phyloP scores from a whole-genome alignment of 208 protist genomes.

The Wallacemonas sp. region DNA sequence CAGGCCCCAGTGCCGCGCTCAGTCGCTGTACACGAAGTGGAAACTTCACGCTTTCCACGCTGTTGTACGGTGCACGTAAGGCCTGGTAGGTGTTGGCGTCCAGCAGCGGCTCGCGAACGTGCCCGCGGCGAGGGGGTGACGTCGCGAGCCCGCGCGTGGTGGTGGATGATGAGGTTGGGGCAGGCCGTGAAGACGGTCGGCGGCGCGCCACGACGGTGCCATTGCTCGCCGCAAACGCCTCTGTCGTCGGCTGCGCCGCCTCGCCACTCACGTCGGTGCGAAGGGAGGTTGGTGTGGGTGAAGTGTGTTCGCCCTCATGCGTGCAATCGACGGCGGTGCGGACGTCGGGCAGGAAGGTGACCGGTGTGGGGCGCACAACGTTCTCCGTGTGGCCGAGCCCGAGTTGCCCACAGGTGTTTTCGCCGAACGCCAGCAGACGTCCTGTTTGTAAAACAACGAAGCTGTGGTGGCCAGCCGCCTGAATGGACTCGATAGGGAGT shows the following conservation, averaged over 20 bases:
- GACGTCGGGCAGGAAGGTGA: constrained; percentile 13
- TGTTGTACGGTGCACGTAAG: constrained; percentile 62
- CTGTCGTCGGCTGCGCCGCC: too few relatives aligned
- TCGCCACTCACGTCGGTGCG: not conserved
- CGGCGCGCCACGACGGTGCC: not conserved
- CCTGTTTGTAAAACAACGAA: constrained; percentile 77
- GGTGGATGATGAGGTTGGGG: too few relatives aligned
- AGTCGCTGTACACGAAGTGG: constrained; percentile 68
- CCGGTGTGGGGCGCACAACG: constrained; percentile 32
- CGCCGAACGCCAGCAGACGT: constrained; percentile 75
- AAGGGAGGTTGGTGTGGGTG: too few relatives aligned
- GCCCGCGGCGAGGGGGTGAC: not conserved
- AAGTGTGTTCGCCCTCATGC: not conserved
- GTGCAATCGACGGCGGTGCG: not conserved
- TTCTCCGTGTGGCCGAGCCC: constrained; percentile 62
- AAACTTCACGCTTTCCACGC: constrained; percentile 60
- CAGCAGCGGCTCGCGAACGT: constrained; percentile 14
- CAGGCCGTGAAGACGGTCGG: not conserved
- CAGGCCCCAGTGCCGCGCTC: constrained; percentile 26
- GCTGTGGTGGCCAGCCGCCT: constrained; percentile 68
- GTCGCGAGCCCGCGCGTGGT: too few relatives aligned
- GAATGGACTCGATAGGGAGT: constrained; percentile 50
- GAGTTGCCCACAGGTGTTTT: constrained; percentile 79
- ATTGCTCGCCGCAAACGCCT: not conserved
- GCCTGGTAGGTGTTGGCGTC: constrained; percentile 53